A percentile compares a stretch with the other conserved stretches of the same genome.
These are phyloP conservation scores for Candida parachauliodes DNA, from an alignment of 805 yeast genomes.

Conservation along the genomic window DNA sequence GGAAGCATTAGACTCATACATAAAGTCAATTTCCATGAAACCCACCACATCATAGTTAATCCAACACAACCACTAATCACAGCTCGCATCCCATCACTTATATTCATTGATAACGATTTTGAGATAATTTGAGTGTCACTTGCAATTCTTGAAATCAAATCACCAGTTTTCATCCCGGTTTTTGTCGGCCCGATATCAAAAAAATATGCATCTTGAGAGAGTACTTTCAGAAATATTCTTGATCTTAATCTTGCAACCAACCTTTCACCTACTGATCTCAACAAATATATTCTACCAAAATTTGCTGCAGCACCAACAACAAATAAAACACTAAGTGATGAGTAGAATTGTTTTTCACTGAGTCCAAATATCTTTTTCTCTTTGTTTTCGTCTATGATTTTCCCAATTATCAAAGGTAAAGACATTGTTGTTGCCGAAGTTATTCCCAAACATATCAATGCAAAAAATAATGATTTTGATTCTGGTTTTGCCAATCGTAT, in stretches of 20 bases:
- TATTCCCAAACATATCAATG: conserved; percentile 58
- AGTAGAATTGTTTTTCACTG: conserved; percentile 59
- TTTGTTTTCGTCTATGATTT: conserved; percentile 56
- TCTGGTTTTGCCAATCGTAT: conserved; percentile 35
- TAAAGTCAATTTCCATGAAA: conserved; percentile 76
- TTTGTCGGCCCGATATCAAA: conserved; percentile 69
- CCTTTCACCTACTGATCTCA: conserved; percentile 81
- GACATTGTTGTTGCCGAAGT: conserved; percentile 80
- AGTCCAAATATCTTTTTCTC: conserved; percentile 45
- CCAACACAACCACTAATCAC: conserved; percentile 82
- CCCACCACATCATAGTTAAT: conserved; percentile 84
- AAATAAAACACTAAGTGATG: conserved; percentile 59
- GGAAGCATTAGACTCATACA: conserved; percentile 81
- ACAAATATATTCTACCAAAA: conserved; percentile 70
- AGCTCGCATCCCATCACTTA: conserved; percentile 89
- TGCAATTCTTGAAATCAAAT: conserved; percentile 80
- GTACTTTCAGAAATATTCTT: conserved; percentile 67
- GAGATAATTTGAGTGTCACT: conserved; percentile 88
- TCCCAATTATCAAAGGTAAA: conserved; percentile 81
- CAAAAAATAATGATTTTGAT: conserved; percentile 50
- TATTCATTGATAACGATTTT: conserved; percentile 79
- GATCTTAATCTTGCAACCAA: conserved; percentile 82
- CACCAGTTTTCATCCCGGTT: conserved; percentile 70
- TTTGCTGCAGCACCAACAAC: conserved; percentile 74
- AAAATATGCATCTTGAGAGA: conserved; percentile 84